Base-by-base conservation (phyloP, 768 basidiomycete genomes). In the Lentinus tigrinus region DNA sequence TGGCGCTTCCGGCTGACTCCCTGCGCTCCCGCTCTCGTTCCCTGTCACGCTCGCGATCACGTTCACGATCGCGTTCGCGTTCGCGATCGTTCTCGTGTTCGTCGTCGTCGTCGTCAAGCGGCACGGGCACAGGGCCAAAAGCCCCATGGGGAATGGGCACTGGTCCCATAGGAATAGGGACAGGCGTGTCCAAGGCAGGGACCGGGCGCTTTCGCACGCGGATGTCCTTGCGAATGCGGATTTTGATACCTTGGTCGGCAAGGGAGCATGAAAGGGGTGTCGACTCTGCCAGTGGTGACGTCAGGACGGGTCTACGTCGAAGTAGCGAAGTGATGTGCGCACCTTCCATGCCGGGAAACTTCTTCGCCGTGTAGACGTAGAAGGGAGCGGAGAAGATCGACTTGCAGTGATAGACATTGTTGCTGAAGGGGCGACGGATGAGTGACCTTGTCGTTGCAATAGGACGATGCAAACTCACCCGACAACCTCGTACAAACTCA, bases 331-430 rank as follows among this genome's bases (percentile, higher is more conserved):
- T 9, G 54, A n/a, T 6, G 26, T 6, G 73, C 85, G 24, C 63
- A 91, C 93, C 88, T 79, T 93, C 91, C 91, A 95, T 95, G 24
- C 95, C 94, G 0, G 95, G 94, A 69, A 96, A 97, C 73, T 95
- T 94, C 81, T 97, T 97, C 16, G 93, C 92, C 0, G 94, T 94
- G 71, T 94, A 97, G 11, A 97, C 95, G 61, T 95, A 93, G 73
- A 98, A 98, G 0, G 91, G 85, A 1, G 87, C 83, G 0, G 93
- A 94, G 72, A 88, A 90, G 56, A 94, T 93, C 0, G 88, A 89
- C 67, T 91, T 92, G 76, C 94, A 95, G 69, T 95, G 93, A 40
- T 87, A 87, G 37, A 96, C 93, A 58, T 88, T 89, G 65, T 88
- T 87, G 14, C 91, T 92, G 71, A 47, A 24, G 43, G n/a, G n/a